Base-by-base conservation (phyloP, 2,329 filamentous ascomycete genomes). In the Pseudogymnoascus sp. region DNA sequence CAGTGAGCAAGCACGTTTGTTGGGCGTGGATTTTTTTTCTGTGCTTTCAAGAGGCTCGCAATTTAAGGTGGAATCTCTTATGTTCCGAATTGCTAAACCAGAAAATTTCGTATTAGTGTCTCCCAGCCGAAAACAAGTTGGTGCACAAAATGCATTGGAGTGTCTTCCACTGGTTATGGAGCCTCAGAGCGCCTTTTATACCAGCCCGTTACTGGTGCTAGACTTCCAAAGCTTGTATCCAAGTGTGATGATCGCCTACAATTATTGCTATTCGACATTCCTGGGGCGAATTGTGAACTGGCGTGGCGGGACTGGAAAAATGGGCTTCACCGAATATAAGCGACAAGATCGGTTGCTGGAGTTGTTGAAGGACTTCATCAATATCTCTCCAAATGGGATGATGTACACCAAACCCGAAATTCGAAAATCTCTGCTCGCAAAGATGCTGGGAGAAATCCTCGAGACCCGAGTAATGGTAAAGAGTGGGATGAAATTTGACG, bases 381-480 rank as follows among this genome's bases (percentile, higher is more conserved):
- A 96, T 73, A 89, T 99, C 67, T 84, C 95, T 0, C 95, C 95
- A 0, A 99, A 99, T 70, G 95, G 95, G 0, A 95, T 97, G 79
- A 96, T 99, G 86, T 99, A 96, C 70, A 87, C 86, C 65, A 96
- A 93, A 70, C 82, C 90, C 0, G 85, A 90, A 69, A 88, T 97
- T 70, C 87, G 95, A 34, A 96, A 92, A 75, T 96, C 92, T 0
- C 80, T 99, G 4, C 80, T 99, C 3, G 93, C 93, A 3, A 97
- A 96, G 77, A 99, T 99, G 95, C 79, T 99, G 66, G 88, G 89
- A 2, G 95, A 99, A 76, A 96, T 99, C 23, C 81, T 99, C 11
- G 93, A 97, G 75, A 97, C 95, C 5, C 85, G 95, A 66, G 88
- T 97, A 37, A 99, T 99, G 95, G 90, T 99, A 64, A 99, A 99